phyloP scores from a whole-genome alignment of 495 filamentous ascomycete genomes.

The Penicillium coprophilum region DNA sequence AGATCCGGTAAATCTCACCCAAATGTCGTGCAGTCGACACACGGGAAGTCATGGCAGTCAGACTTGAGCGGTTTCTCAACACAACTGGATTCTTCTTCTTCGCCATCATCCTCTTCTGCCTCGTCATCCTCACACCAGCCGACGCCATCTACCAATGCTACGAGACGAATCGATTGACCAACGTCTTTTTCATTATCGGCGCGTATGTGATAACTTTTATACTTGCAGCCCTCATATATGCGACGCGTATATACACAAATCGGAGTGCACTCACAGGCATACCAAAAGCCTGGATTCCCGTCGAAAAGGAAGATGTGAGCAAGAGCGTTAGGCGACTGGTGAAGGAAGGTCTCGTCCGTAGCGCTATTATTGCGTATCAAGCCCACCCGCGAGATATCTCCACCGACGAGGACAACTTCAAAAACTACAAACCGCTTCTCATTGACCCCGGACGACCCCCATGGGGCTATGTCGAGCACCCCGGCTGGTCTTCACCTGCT shows the following conservation, averaged over 20 bases:
- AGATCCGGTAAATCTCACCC: constrained; percentile 4
- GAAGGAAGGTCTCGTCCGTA: constrained; percentile 64
- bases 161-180: constrained; percentile 60
- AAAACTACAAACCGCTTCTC: constrained; percentile 32
- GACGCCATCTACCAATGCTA: constrained; percentile 82
- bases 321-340: constrained; percentile 74
- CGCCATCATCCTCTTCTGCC: constrained; percentile 65
- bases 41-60: constrained; percentile 46
- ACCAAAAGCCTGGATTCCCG: constrained; percentile 77
- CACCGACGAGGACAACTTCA: constrained; percentile 31
- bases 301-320: constrained; percentile 72
- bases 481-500: constrained; percentile 82
- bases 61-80: constrained; percentile 77
- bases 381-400: constrained; percentile 61
- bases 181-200: constrained; percentile 81
- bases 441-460: constrained; percentile 48
- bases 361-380: constrained; percentile 79
- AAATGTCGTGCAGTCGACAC: constrained; percentile 17
- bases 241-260: constrained; percentile 84
- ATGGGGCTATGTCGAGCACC: constrained; percentile 81
- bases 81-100: constrained; percentile 75
- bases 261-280: constrained; percentile 75
- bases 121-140: constrained; percentile 78
- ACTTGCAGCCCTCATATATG: constrained; percentile 74
- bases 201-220: constrained; percentile 73